These are phyloP conservation scores for Gamarada debralockiae DNA, from an alignment of 495 filamentous ascomycete species.

Conservation along the genomic window DNA sequence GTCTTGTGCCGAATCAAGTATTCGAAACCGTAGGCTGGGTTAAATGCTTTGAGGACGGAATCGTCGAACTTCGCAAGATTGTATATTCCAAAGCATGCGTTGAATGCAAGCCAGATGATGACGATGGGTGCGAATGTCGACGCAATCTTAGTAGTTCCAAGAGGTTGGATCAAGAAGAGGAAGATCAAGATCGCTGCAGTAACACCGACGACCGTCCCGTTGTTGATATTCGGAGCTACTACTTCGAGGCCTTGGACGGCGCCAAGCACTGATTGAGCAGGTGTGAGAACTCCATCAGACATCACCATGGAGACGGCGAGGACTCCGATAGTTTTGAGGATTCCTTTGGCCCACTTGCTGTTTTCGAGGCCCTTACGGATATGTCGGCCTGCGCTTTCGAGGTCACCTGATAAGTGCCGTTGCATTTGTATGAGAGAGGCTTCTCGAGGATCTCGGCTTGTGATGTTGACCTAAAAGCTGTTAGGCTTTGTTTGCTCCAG, in stretches of 20 bases:
- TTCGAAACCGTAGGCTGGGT: slow-evolving; percentile 54
- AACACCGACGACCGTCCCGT: slow-evolving; percentile 56
- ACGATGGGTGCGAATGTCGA: slow-evolving; percentile 65
- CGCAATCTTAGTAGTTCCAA: slow-evolving; percentile 62
- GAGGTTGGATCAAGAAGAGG: slow-evolving; percentile 64
- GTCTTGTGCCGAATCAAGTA: slow-evolving; percentile 57
- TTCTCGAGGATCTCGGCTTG: slow-evolving; percentile 20
- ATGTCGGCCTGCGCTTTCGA: slow-evolving; percentile 42
- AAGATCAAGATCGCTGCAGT: slow-evolving; percentile 65
- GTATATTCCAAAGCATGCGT: slow-evolving; percentile 62
- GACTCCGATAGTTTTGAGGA: slow-evolving; percentile 63
- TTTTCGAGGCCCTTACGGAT: slow-evolving; percentile 54
- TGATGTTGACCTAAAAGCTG: slow-evolving; percentile 24
- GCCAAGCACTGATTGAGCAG: slow-evolving; percentile 64
- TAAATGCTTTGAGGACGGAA: slow-evolving; percentile 63
- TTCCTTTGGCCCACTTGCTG: slow-evolving; percentile 42
- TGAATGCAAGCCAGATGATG: slow-evolving; percentile 66
- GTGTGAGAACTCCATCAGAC: slow-evolving; percentile 66
- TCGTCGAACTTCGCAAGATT: slow-evolving; percentile 59
- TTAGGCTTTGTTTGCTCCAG: background rate
- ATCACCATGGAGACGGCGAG: slow-evolving; percentile 66
- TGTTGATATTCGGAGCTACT: slow-evolving; percentile 40
- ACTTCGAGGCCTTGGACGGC: slow-evolving; percentile 63
- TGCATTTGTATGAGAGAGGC: slow-evolving; percentile 46
- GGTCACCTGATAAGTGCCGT: slow-evolving; percentile 48